Conservation (phyloP, 345 rosid genomes). For the Brassica cretica region DNA sequence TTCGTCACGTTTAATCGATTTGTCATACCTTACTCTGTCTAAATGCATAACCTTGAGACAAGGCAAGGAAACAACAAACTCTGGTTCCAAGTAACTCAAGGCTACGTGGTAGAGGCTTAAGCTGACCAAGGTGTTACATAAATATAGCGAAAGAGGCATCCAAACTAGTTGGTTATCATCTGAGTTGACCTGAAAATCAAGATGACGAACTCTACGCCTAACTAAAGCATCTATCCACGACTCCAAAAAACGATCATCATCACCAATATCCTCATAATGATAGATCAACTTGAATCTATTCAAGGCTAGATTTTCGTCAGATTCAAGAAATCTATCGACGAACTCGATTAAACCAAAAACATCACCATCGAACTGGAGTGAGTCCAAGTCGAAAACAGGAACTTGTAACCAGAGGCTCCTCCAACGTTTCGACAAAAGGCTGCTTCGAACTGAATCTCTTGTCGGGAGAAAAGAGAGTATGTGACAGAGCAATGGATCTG, state of each 20-base stretch:
- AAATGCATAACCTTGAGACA: conserved; percentile 1
- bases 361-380: not conserved
- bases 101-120: not conserved
- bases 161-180: not conserved
- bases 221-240: too few species aligned
- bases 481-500: too few species aligned
- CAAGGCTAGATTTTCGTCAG: not conserved
- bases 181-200: not conserved
- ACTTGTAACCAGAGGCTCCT: not conserved
- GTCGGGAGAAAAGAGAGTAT: not conserved
- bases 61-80: not conserved
- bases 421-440: not conserved
- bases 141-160: not conserved
- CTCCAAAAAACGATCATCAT: not conserved
- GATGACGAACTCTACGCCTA: too few species aligned
- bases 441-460: not conserved
- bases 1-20: too few species aligned
- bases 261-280: not conserved
- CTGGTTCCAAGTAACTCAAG: not conserved
- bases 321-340: not conserved
- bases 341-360: not conserved
- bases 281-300: too few species aligned
- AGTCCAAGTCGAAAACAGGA: not conserved
- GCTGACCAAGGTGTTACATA: not conserved
- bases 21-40: not conserved